These are phyloP conservation scores for Citeromyces nyonsensis DNA, from an alignment of 805 yeast species.

Conservation along the genomic window DNA sequence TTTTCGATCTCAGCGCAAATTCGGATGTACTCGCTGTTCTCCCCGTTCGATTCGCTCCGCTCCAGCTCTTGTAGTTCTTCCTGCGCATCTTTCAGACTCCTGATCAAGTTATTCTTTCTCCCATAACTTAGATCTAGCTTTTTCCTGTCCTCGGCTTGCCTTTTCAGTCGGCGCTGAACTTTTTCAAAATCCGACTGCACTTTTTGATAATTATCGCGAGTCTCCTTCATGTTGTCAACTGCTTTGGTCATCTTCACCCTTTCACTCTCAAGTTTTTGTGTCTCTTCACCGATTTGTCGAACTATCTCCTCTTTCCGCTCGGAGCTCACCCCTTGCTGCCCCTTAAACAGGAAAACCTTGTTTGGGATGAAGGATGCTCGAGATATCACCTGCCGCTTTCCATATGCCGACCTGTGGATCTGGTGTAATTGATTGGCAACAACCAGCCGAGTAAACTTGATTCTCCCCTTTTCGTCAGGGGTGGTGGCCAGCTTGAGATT, in stretches of 20 bases:
- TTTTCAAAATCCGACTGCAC: slow-evolving; percentile 3
- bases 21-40: slow-evolving; percentile 5
- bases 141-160: slow-evolving; percentile 18
- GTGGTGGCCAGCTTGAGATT: slow-evolving; percentile 18
- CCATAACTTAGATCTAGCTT: slow-evolving; percentile 16
- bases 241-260: slow-evolving; percentile 1
- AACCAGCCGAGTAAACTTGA: slow-evolving; percentile 39
- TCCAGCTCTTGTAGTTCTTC: too few species aligned
- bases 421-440: slow-evolving; percentile 39
- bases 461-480: slow-evolving; percentile 20
- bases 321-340: slow-evolving; percentile 8
- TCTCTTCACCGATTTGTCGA: slow-evolving; percentile 1
- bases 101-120: too few species aligned
- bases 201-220: slow-evolving; percentile 4
- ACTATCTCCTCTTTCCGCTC: slow-evolving; percentile 1
- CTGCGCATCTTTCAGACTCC: too few species aligned
- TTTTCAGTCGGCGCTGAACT: background rate
- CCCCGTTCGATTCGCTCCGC: too few species aligned
- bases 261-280: slow-evolving; percentile 2
- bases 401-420: slow-evolving; percentile 47
- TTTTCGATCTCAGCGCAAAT: slow-evolving; percentile 13
- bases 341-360: slow-evolving; percentile 11
- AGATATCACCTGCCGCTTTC: slow-evolving; percentile 35
- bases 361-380: slow-evolving; percentile 17
- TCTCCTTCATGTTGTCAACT: slow-evolving; percentile 6